Base-by-base conservation (phyloP, 495 filamentous ascomycete species). In the Cairneyella variabilis region DNA sequence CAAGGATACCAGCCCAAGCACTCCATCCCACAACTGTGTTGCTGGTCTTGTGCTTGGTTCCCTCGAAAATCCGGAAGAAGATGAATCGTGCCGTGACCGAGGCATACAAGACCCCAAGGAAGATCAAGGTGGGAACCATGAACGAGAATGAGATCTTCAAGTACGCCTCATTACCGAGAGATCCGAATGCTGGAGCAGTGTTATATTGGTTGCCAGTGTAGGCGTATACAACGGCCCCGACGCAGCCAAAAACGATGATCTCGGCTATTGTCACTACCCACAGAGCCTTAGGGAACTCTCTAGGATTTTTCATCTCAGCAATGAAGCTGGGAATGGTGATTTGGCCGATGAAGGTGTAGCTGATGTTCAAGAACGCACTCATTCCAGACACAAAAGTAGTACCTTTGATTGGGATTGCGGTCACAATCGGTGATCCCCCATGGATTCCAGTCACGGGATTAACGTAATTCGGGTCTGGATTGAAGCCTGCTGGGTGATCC, bases 281-380 rank as follows among this genome's bases (percentile, higher is more conserved):
- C 2, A 95, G 76, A 20, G 90, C 89, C 68, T 95, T 95, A 63
- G 88, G 90, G 66, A 95, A 95, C 57, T 95, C 90, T 51, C 76
- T 77, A 0, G 90, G 90, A 30, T 93, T 79, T 63, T 81, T 83
- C 90, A 95, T 95, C 65, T 95, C 90, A 3, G 90, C 90, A 57
- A 95, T 95, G 73, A 95, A 95, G 60, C 83, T 88, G 2, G 90
- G 90, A 21, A 95, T 74, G 0, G 90, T 95, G 66, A 95, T 95
- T 65, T 95, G 90, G 3, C 90, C 90, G 57, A 95, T 93, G 69
- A 95, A 93, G 6, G 90, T 95, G 67, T 93, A 95, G 68, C 80
- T 83, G 63, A 95, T 95, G 66, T 95, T 95, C 58, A 95, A 70
- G 70, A 93, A 93, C 2, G 89, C 90, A 43, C 79, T 89, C 69